Base-by-base conservation (phyloP, 768 basidiomycete genomes). In the Boletus tomentosulus region DNA sequence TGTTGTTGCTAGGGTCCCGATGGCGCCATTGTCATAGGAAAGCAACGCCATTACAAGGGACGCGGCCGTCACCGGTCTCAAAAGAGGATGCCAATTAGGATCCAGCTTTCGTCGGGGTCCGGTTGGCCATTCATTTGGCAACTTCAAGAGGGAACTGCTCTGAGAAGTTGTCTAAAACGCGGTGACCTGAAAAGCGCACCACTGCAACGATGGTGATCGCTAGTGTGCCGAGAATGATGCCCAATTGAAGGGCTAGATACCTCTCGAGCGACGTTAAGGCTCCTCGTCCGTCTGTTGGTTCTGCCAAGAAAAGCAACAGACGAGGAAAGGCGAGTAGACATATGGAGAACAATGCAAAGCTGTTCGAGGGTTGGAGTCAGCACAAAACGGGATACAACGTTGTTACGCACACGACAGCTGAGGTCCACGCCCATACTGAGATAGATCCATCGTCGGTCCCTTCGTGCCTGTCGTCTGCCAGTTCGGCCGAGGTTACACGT, bases 191-290 rank as follows among this genome's bases (percentile, higher is more conserved):
- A 45, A 42, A 30, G 47, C 48, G 33, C 63, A 86, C 87, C 64
- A 83, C 79, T 57, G 86, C 67, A 22, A 92, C 63, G 31, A 88
- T 69, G 34, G 82, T 75, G 15, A 83, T 37, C 10, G 83, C 77
- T 8, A 85, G 62, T 6, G 80, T 78, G 43, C 76, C 72, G 13
- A 89, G 74, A 59, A 83, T 71, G 43, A 91, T 75, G 16, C 84
- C 86, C 51, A 85, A 75, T 35, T 88, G 83, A n/a, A 79, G 65
- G 13, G 83, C 76, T 42, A 92, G 78, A 69, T 86, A 89, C 24
- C 75, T 71, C 64, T 92, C 89, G 33, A 92, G 76, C 3, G 82
- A 71, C 3, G 88, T 87, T 46, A 89, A 76, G 19, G 68, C 61
- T 30, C 68, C 69, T 45, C 77, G 73, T 11, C 71, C 71, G 9